A percentile compares a stretch with the other conserved stretches of the same genome.
These are phyloP conservation scores for Penicillium pulvis DNA, from an alignment of 495 filamentous ascomycete genomes.

Conservation along the genomic window DNA sequence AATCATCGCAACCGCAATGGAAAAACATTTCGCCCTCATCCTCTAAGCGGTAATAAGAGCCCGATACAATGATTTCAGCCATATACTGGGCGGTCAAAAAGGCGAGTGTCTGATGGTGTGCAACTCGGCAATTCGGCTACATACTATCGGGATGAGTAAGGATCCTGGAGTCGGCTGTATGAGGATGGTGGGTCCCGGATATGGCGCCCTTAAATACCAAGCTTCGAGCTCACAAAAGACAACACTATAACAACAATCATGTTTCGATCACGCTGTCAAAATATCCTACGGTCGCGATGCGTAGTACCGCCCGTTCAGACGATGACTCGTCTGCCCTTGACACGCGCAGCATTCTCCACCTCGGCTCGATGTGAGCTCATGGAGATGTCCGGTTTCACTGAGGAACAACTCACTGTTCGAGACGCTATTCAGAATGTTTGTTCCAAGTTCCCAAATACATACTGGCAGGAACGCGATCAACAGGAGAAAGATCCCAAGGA, in stretches of 20 bases:
- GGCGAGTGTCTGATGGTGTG: constrained; percentile 1
- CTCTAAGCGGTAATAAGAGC: neutral
- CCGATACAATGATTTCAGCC: neutral
- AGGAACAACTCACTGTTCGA: constrained; percentile 69
- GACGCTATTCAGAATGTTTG: constrained; percentile 72
- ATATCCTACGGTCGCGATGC: constrained; percentile 15
- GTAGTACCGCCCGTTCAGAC: neutral
- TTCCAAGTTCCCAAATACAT: constrained; percentile 60
- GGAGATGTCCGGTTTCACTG: constrained; percentile 71
- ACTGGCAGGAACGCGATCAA: constrained; percentile 73
- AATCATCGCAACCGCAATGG: too few relatives aligned
- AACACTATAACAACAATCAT: constrained; percentile 8
- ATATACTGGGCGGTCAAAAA: neutral
- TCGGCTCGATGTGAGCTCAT: constrained; percentile 51
- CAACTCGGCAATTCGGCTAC: constrained; percentile 22
- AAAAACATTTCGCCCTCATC: too few relatives aligned
- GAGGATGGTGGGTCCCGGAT: neutral
- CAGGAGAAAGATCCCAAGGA: constrained; percentile 68
- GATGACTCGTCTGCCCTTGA: neutral
- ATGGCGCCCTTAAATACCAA: neutral
- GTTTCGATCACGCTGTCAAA: constrained; percentile 21
- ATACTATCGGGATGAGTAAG: neutral
- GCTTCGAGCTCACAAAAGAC: neutral
- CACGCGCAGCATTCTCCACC: constrained; percentile 30
- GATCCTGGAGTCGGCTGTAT: constrained; percentile 4